A percentile compares a stretch with the other conserved stretches of the same genome.
phyloP scores from a whole-genome alignment of 257 asterid species.

The Nicotiana benthamiana region DNA sequence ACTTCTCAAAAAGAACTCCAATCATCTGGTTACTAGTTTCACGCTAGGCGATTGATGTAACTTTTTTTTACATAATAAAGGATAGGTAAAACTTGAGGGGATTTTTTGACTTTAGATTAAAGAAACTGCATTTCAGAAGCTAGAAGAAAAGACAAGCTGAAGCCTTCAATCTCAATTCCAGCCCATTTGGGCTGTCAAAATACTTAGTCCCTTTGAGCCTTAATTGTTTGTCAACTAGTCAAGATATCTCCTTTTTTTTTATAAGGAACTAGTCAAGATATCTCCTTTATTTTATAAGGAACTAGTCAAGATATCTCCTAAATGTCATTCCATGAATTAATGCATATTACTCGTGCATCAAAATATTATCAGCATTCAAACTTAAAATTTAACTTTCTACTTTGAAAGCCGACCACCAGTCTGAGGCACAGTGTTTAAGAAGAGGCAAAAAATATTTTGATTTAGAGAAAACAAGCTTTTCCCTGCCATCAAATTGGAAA shows the following conservation, averaged over 20 bases:
- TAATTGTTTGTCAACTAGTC: not conserved
- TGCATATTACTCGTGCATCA: not conserved
- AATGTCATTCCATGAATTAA: not conserved
- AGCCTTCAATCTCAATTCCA: not conserved
- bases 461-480: not conserved
- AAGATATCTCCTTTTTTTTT: not conserved
- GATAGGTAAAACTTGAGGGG: not conserved
- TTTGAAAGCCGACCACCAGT: not conserved
- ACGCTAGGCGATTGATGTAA: not conserved
- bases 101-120: not conserved
- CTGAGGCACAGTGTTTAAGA: not conserved
- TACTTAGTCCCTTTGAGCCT: not conserved
- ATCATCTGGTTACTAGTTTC: not conserved
- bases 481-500: not conserved
- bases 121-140: not conserved
- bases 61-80: not conserved
- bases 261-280: too few species aligned
- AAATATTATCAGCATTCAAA: not conserved
- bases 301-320: not conserved
- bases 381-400: not conserved
- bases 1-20: not conserved
- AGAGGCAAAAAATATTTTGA: not conserved
- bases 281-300: too few species aligned
- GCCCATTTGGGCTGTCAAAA: not conserved
- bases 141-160: not conserved